Evolutionary conservation across 495 filamentous ascomycete genomes (phyloP), one percentile per base, ranked within the genome.

Genomic region (Evernia prunastri): DNA sequence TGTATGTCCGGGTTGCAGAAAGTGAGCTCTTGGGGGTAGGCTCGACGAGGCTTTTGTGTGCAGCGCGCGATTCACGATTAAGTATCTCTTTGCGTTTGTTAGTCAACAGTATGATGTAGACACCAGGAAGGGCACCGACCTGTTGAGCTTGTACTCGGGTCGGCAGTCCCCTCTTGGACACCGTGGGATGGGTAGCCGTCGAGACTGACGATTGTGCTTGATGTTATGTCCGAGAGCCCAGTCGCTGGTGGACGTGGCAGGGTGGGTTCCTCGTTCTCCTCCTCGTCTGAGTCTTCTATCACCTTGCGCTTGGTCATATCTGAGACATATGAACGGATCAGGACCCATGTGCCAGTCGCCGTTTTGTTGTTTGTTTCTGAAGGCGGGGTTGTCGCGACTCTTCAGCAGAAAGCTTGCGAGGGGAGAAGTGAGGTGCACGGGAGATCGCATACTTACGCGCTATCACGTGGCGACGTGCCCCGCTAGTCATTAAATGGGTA

Each of bases 201-300:
- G 39, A 61, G 20, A 40, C 61, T 40, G 18, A 59, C 51, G 33
- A 18, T 49, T 36, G 42, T 36, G 20, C 40, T 58, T 27, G 35
- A 49, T 31, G 31, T 69, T 35, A 56, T 47, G 36, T 47, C n/a
- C 35, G 45, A 39, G 27, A 37, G 31, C 53, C 59, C 45, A 4
- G n/a, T 39, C 27, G 36, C 49, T 11, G 68, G 67, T n/a, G 54
- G 25, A 13, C 49, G 33, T n/a, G 71, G 67, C 9, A 68, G 56
- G n/a, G 72, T 75, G 39, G 68, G 66, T n/a, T 76, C 66, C 49
- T 66, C 70, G 43, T 81, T 75, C 11, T 77, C 79, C 60, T 82
- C 80, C 27, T 81, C 80, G 35, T 79, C 77, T 18, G 80, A 83
- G 63, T 83, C 80, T 58, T 79, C 77, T 36, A 83, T 79, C 20